phyloP scores from a whole-genome alignment of 1,139 yeast species.

The Kurtzmaniella quercitrusa region DNA sequence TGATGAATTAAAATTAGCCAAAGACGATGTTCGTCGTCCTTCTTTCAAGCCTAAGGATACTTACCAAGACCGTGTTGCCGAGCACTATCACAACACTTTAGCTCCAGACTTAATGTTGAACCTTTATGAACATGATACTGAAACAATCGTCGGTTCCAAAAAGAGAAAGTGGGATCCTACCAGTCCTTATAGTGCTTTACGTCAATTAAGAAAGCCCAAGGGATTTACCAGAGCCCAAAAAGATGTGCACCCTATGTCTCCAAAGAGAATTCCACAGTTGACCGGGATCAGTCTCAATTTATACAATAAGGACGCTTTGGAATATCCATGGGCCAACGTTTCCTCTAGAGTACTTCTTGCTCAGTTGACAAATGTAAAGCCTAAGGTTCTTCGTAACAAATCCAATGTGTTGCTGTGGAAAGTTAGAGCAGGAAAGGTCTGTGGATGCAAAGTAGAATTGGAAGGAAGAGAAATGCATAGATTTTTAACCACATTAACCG shows the following conservation, averaged over 20 bases:
- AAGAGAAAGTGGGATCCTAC: conserved; percentile 82
- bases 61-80: conserved; percentile 75
- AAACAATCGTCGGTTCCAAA: conserved; percentile 59
- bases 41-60: conserved; percentile 69
- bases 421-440: conserved; percentile 79
- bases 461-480: conserved; percentile 83
- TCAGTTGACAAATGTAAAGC: conserved; percentile 89
- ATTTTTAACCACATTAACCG: conserved; percentile 81
- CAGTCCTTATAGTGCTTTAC: conserved; percentile 85
- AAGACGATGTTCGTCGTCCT: conserved; percentile 73
- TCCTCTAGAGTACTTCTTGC: conserved; percentile 80
- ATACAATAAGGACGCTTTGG: conserved; percentile 72
- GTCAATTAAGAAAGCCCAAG: conserved; percentile 63
- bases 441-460: conserved; percentile 85
- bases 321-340: conserved; percentile 69
- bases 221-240: conserved; percentile 69
- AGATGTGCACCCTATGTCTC: conserved; percentile 62
- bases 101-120: conserved; percentile 75
- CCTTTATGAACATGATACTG: conserved; percentile 65
- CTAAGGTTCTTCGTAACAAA: conserved; percentile 68
- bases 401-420: conserved; percentile 86
- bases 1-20: conserved; percentile 61
- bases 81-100: conserved; percentile 70
- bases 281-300: conserved; percentile 67
- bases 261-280: conserved; percentile 69